Evolutionary conservation across 2,329 filamentous ascomycete species (phyloP).

Genomic region (Xylariaceae sp.): DNA sequence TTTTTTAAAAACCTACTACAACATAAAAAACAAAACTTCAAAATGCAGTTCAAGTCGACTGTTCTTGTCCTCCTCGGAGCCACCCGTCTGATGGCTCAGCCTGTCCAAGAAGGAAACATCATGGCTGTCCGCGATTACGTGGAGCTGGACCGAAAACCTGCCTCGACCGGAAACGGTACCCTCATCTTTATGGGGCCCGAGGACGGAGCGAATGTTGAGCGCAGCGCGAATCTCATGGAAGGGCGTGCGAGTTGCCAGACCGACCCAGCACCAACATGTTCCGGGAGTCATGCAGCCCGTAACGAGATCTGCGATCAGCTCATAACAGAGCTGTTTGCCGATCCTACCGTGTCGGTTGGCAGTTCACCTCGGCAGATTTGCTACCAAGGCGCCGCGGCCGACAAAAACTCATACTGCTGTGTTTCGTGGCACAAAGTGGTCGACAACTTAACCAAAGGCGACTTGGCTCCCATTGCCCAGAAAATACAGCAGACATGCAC

Average conservation of each 20-base stretch:
- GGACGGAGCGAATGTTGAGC: not conserved
- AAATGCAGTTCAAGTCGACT: slow-evolving; percentile 7
- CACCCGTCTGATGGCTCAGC: slow-evolving; percentile 5
- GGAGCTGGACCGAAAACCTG: slow-evolving; percentile 5
- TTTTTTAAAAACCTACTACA: not conserved
- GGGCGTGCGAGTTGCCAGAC: not conserved
- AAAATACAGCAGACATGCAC: not conserved
- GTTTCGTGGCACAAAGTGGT: not conserved
- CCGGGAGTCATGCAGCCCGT: not conserved
- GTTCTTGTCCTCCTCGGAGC: not conserved
- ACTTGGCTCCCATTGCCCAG: slow-evolving; percentile 2
- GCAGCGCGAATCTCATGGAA: not conserved
- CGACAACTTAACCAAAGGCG: not conserved
- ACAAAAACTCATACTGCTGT: slow-evolving; percentile 4
- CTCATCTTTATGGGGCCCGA: slow-evolving; percentile 1
- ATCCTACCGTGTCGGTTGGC: not conserved
- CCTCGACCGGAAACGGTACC: not conserved
- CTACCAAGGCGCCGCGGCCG: slow-evolving; percentile 3
- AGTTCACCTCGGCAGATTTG: not conserved
- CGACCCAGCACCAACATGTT: not conserved
- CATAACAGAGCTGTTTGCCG: slow-evolving; percentile 3
- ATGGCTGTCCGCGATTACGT: not conserved
- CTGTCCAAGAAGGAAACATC: slow-evolving; percentile 1
- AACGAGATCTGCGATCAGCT: slow-evolving; percentile 8
- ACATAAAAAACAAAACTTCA: not conserved